Percentiles rank a stretch among this genome's conserved stretches.
These are phyloP conservation scores for Aureobasidium sp. DNA, from an alignment of 2,329 filamentous ascomycete species.

Conservation along the genomic window DNA sequence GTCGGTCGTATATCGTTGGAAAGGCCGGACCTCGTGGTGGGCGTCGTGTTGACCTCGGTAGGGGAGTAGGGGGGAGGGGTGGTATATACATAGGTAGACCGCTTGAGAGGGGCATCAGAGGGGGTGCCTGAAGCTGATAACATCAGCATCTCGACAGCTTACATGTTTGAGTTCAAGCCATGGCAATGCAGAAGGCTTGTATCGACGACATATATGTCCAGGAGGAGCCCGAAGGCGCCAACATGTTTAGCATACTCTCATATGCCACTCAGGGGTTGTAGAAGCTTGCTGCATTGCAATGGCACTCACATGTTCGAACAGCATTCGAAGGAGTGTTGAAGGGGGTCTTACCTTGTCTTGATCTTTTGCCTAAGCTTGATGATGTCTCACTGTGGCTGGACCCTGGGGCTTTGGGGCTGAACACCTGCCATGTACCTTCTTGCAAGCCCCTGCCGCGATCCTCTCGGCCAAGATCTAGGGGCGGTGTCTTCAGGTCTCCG, in stretches of 20 bases:
- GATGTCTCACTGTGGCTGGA: neutral
- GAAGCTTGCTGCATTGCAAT: neutral
- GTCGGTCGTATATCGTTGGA: neutral
- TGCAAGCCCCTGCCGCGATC: conserved; percentile 3
- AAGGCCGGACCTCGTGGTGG: neutral
- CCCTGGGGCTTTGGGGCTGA: neutral
- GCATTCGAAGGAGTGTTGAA: neutral
- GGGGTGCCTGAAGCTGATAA: neutral
- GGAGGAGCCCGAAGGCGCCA: neutral
- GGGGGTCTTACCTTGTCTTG: neutral
- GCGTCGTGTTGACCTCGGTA: neutral
- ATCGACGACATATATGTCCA: neutral
- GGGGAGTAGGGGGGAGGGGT: neutral
- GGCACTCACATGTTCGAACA: neutral
- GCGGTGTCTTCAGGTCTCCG: neutral
- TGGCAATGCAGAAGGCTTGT: neutral
- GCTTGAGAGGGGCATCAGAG: neutral
- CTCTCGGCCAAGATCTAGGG: neutral
- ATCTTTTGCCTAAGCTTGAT: neutral
- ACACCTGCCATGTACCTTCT: conserved; percentile 8
- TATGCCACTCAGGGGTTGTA: neutral
- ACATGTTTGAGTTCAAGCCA: neutral
- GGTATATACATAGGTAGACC: neutral
- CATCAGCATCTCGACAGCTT: neutral
- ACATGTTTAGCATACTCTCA: neutral